Evolutionary conservation across 495 filamentous ascomycete genomes (phyloP).

Genomic region (Neurospora discreta): DNA sequence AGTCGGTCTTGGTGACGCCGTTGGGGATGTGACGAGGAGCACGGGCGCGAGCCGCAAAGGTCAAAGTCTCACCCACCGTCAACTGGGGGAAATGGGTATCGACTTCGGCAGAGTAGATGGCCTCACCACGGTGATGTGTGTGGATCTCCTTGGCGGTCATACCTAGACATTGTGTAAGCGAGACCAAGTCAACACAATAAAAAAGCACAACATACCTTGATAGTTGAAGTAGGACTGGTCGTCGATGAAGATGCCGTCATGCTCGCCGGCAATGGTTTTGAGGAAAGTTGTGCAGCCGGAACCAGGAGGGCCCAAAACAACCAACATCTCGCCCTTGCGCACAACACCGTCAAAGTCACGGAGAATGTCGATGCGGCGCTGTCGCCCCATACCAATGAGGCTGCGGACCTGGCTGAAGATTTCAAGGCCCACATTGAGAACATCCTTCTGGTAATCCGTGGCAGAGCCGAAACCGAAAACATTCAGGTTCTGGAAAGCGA

Average conservation of each 20-base stretch:
- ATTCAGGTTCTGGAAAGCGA: conserved; percentile 52
- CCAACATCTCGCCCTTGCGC: conserved; percentile 64
- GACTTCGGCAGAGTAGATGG: conserved; percentile 70
- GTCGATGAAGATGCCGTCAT: conserved; percentile 58
- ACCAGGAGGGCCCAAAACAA: conserved; percentile 69
- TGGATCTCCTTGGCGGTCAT: conserved; percentile 52
- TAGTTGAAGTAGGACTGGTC: conserved; percentile 61
- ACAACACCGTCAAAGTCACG: conserved; percentile 72
- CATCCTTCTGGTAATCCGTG: conserved; percentile 73
- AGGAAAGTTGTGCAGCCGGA: conserved; percentile 70
- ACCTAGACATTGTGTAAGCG: conserved; percentile 21
- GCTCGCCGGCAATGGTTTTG: conserved; percentile 70
- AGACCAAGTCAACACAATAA: neutral
- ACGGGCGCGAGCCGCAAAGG: conserved; percentile 62
- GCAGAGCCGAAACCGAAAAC: conserved; percentile 67
- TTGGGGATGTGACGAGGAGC: conserved; percentile 51
- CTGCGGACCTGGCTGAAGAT: conserved; percentile 33
- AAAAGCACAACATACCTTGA: conserved; percentile 40
- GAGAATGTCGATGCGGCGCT: conserved; percentile 65
- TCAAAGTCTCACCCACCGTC: conserved; percentile 66
- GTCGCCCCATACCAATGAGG: conserved; percentile 33
- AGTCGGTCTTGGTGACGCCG: conserved; percentile 46
- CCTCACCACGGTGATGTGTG: conserved; percentile 60
- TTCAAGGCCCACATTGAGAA: conserved; percentile 53
- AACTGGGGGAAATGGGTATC: conserved; percentile 80